Evolutionary conservation across 2,329 filamentous ascomycete genomes (phyloP).

Genomic region (Clonostachys rhizophaga): DNA sequence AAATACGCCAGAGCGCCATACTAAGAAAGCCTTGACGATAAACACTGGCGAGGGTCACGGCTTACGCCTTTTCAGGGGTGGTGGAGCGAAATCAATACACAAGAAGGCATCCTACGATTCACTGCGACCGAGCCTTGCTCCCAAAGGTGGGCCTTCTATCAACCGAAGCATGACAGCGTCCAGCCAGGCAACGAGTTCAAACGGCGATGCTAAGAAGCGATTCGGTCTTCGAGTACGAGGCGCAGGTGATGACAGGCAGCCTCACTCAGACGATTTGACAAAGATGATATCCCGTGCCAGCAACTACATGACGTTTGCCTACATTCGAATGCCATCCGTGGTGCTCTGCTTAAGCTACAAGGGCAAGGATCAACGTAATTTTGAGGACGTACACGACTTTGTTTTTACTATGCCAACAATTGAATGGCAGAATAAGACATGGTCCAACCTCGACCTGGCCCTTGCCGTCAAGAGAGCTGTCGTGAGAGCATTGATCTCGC

Average conservation of each 20-base stretch:
- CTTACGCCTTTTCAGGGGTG: conserved; percentile 47
- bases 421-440: conserved; percentile 98
- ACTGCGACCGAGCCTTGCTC: conserved; percentile 32
- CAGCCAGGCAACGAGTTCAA: conserved; percentile 22
- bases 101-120: conserved; percentile 57
- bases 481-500: conserved; percentile 87
- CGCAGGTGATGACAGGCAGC: conserved; percentile 48
- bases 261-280: conserved; percentile 80
- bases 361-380: conserved; percentile 88
- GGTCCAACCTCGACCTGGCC: conserved; percentile 94
- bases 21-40: conserved; percentile 42
- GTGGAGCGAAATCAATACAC: conserved; percentile 33
- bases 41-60: conserved; percentile 41
- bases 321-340: conserved; percentile 92
- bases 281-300: conserved; percentile 96
- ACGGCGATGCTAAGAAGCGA: conserved; percentile 41
- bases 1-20: conserved; percentile 28
- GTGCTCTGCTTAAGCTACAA: conserved; percentile 96
- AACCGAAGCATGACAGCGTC: conserved; percentile 36
- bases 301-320: conserved; percentile 95
- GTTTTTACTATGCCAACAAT: conserved; percentile 93
- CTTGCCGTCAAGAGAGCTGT: conserved; percentile 92
- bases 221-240: conserved; percentile 50
- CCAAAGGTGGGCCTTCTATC: conserved; percentile 31
- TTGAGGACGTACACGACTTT: conserved; percentile 96